A percentile compares a stretch with the other conserved stretches of the same genome.
Evolutionary conservation across 2,329 filamentous ascomycete species (phyloP).

Genomic region (Monosporascus sp.): DNA sequence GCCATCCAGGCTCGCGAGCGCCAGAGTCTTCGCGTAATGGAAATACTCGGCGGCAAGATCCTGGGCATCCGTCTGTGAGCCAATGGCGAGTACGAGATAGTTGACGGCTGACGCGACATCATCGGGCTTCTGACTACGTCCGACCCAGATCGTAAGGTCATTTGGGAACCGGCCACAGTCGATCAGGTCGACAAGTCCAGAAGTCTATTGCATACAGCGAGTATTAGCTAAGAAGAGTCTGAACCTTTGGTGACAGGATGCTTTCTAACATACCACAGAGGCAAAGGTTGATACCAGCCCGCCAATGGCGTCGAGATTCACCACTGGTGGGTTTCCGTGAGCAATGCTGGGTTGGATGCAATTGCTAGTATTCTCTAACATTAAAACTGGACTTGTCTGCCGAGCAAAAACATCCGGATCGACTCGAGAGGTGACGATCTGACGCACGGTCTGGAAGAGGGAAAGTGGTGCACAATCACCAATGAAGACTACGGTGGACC

Average conservation of each 20-base stretch:
- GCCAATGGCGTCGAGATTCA: slow-evolving; percentile 10
- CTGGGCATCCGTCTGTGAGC: slow-evolving; percentile 37
- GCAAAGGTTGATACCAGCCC: slow-evolving; percentile 17
- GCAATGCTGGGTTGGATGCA: slow-evolving; percentile 17
- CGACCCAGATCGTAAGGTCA: slow-evolving; percentile 38
- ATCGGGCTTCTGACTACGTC: slow-evolving; percentile 24
- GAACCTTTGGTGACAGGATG: neutral
- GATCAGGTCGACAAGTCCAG: slow-evolving; percentile 44
- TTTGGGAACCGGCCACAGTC: slow-evolving; percentile 32
- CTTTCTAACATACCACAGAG: slow-evolving; percentile 17
- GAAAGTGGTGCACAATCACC: slow-evolving; percentile 52
- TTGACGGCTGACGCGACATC: slow-evolving; percentile 38
- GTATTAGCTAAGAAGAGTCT: too few species aligned
- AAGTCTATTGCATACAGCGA: slow-evolving; percentile 24
- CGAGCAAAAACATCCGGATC: slow-evolving; percentile 46
- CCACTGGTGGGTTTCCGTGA: slow-evolving; percentile 12
- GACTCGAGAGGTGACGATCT: slow-evolving; percentile 43
- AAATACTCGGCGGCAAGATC: slow-evolving; percentile 39
- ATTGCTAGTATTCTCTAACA: slow-evolving; percentile 38
- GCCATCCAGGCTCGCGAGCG: slow-evolving; percentile 38
- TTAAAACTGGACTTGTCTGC: slow-evolving; percentile 43
- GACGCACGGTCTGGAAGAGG: slow-evolving; percentile 49
- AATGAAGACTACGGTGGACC: slow-evolving; percentile 36
- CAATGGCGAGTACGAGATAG: slow-evolving; percentile 47
- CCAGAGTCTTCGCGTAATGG: slow-evolving; percentile 41